Evolutionary conservation across 2,329 filamentous ascomycete species (phyloP).

Genomic region (Capronia coronata): DNA sequence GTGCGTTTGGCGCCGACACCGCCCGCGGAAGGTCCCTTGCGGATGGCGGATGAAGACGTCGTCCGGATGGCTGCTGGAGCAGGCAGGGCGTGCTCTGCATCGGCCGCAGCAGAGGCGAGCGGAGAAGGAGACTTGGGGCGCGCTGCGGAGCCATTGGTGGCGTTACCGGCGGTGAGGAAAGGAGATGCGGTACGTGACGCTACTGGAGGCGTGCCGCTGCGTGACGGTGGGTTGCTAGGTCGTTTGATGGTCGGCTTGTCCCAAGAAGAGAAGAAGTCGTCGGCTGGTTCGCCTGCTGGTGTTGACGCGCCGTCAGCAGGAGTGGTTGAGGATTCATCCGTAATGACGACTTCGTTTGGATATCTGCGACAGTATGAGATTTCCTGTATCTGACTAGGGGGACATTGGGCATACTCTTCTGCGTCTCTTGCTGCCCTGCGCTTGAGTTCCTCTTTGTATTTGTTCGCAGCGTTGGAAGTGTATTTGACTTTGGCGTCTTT

Average conservation of each 20-base stretch:
- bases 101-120: conserved; percentile 50
- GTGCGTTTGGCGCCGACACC: conserved; percentile 66
- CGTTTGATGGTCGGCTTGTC: conserved; percentile 96
- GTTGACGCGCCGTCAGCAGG: conserved; percentile 62
- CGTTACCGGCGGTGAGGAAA: conserved; percentile 65
- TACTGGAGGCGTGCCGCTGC: conserved; percentile 77
- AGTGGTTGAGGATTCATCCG: conserved; percentile 58
- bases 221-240: conserved; percentile 85
- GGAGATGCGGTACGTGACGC: conserved; percentile 80
- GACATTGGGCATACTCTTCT: conserved; percentile 59
- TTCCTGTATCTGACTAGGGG: conserved; percentile 22
- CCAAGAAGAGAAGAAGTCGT: conserved; percentile 98
- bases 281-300: conserved; percentile 65
- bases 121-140: conserved; percentile 68
- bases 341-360: conserved; percentile 77
- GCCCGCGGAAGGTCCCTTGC: conserved; percentile 58
- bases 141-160: conserved; percentile 59
- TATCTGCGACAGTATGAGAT: conserved; percentile 49
- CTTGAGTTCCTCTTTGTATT: conserved; percentile 97
- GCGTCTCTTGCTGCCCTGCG: conserved; percentile 75
- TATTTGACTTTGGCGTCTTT: conserved; percentile 98
- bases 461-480: conserved; percentile 81
- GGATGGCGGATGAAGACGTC: conserved; percentile 71
- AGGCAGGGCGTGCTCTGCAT: conserved; percentile 48
- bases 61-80: conserved; percentile 62